These are phyloP conservation scores for Phytophthora palmivora DNA, from an alignment of 352 stramenopile genomes.

Conservation along the genomic window DNA sequence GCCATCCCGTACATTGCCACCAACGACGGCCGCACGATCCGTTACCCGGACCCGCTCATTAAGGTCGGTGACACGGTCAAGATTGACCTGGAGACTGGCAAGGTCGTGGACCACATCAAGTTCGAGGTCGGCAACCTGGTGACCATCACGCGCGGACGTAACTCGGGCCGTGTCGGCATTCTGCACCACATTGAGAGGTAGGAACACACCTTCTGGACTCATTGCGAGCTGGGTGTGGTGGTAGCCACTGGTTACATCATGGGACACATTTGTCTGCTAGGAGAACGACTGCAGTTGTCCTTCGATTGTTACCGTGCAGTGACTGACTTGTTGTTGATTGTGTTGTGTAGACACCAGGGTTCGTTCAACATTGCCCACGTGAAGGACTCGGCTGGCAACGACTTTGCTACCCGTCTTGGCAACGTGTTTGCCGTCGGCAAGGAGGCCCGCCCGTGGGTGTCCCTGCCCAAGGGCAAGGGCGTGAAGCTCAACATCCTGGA, in stretches of 20 bases:
- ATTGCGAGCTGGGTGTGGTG: constrained; percentile 91
- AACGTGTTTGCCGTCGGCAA: constrained; percentile 99
- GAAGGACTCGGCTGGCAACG: constrained; percentile 97
- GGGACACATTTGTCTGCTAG: constrained; percentile 9
- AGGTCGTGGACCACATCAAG: constrained; percentile 98
- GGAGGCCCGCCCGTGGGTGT: constrained; percentile 92
- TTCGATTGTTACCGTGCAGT: constrained; percentile 4
- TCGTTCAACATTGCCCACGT: constrained; percentile 99
- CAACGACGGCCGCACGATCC: constrained; percentile 98
- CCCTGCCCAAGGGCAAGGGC: constrained; percentile 98
- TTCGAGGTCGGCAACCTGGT: constrained; percentile 98
- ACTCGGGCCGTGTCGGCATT: constrained; percentile 97
- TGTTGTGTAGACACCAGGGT: constrained; percentile 93
- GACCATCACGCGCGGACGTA: constrained; percentile 97
- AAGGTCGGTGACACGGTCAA: constrained; percentile 99
- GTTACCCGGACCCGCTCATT: constrained; percentile 98
- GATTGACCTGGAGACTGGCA: constrained; percentile 98
- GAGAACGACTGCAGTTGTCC: neutral
- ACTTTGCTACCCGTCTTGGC: constrained; percentile 97
- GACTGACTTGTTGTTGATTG: constrained; percentile 38
- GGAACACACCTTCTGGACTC: constrained; percentile 91
- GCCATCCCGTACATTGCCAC: constrained; percentile 98
- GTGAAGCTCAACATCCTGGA: constrained; percentile 99
- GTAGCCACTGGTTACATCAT: constrained; percentile 31
- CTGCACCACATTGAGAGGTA: constrained; percentile 97